A percentile compares a stretch with the other conserved stretches of the same genome.
These are phyloP conservation scores for Excoecaria agallocha DNA, from an alignment of 345 rosid genomes.

Conservation along the genomic window DNA sequence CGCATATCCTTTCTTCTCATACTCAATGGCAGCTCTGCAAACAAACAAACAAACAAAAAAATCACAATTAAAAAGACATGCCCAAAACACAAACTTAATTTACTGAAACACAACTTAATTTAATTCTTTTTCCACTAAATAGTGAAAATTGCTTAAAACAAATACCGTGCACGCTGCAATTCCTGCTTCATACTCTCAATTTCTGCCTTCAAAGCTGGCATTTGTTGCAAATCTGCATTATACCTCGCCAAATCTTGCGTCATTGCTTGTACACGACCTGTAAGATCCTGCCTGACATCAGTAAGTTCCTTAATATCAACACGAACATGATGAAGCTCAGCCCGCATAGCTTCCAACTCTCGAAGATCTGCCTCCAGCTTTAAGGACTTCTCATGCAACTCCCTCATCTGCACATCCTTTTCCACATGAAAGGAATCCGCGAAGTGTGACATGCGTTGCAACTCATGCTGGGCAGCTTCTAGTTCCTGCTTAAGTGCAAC, in stretches of 20 bases:
- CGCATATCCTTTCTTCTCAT: slow-evolving; percentile 96
- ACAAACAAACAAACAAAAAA: not conserved
- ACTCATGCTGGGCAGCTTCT: slow-evolving; percentile 77
- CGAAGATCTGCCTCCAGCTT: slow-evolving; percentile 65
- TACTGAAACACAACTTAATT: not conserved
- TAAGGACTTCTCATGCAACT: slow-evolving; percentile 73
- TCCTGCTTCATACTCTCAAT: slow-evolving; percentile 83
- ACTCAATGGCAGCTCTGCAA: slow-evolving; percentile 76
- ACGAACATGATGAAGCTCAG: slow-evolving; percentile 60
- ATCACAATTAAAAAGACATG: not conserved
- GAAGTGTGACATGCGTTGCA: slow-evolving; percentile 61
- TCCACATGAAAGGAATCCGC: slow-evolving; percentile 64
- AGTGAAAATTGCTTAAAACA: slow-evolving; percentile 1
- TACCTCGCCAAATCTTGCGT: slow-evolving; percentile 68
- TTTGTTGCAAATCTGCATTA: slow-evolving; percentile 67
- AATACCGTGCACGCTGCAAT: slow-evolving; percentile 83
- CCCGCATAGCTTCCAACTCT: slow-evolving; percentile 58
- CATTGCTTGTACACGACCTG: slow-evolving; percentile 64
- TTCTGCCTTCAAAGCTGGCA: slow-evolving; percentile 65
- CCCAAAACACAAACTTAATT: not conserved
- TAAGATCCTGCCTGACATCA: slow-evolving; percentile 63
- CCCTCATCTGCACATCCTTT: slow-evolving; percentile 82
- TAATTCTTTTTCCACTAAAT: not conserved
- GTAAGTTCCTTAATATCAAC: slow-evolving; percentile 73
- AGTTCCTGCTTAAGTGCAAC: slow-evolving; percentile 92